Base-by-base conservation (phyloP, 2,329 filamentous ascomycete genomes). In the Neurospora crassa region DNA sequence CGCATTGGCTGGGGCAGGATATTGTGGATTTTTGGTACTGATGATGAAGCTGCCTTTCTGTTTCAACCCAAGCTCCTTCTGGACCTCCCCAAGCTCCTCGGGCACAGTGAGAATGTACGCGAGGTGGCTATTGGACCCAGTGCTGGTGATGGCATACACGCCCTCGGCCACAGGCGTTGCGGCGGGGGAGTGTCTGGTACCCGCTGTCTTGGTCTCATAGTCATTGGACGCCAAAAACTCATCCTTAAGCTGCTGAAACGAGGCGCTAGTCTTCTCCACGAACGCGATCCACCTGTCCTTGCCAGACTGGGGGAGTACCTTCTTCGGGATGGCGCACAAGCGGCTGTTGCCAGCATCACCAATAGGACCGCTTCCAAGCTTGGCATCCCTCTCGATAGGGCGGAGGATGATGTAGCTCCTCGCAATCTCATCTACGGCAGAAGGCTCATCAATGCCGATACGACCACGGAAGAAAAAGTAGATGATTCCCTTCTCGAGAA, bases 381-480 rank as follows among this genome's bases (percentile, higher is more conserved):
- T 89, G n/a, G 89, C 89, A n/a, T 90, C 91, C 5, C 85, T 82
- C 0, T 87, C 88, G 4, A 95, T 83, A 0, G 93, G 93, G 0
- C 92, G 88, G 4, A 97, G 86, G 16, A 97, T 86, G 76, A 97
- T 90, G 82, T 91, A 95, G 73, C 87, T 93, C 68, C 93, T 90
- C 59, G 91, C 89, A 68, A 97, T 87, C 69, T 97, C 93, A 53
- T 86, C 81, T 1, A 95, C 84, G 67, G 86, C 85, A 20, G 90
- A 85, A 0, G 93, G 90, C 7, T 92, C 85, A 5, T 93, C 88
- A 37, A 92, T 85, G 69, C 89, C 88, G 45, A 97, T 92, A 14
- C 93, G 90, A 8, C 89, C 89, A 20, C 94, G 90, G 76, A 91
- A 91, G 83, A 97, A 96, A 85, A 97, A 97, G 84, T 97, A 97